phyloP scores from a whole-genome alignment of 2,329 filamentous ascomycete species.

The Alternaria atra region DNA sequence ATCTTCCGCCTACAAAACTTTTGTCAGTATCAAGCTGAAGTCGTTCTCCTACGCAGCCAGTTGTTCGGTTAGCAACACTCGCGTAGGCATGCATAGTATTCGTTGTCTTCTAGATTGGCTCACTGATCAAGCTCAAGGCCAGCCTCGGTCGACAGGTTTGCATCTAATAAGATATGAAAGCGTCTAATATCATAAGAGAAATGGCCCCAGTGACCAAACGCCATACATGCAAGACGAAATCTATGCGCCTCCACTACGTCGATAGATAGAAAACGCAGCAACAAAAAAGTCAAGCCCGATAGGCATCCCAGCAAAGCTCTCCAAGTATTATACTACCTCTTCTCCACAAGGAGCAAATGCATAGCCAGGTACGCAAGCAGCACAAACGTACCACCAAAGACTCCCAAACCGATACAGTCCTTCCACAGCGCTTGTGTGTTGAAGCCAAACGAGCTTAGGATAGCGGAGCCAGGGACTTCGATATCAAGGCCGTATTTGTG shows the following conservation, averaged over 20 bases:
- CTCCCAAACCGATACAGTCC: conserved; percentile 81
- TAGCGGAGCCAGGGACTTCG: conserved; percentile 91
- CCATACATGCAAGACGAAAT: neutral
- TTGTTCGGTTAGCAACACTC: neutral
- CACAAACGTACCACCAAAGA: conserved; percentile 85
- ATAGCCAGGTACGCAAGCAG: conserved; percentile 89
- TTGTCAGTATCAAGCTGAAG: neutral
- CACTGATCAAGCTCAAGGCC: neutral
- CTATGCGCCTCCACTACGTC: neutral
- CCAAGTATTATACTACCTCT: conserved; percentile 62
- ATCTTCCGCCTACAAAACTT: neutral
- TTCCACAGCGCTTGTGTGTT: conserved; percentile 85
- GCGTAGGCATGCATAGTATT: neutral
- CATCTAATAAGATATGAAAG: neutral
- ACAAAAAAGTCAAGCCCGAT: neutral
- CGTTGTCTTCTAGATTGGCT: neutral
- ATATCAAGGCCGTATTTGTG: conserved; percentile 97
- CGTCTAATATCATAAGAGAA: neutral
- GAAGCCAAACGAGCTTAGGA: conserved; percentile 94
- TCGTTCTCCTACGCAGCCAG: neutral
- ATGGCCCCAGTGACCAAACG: conserved; percentile 1
- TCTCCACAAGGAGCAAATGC: conserved; percentile 93
- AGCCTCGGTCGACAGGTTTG: neutral
- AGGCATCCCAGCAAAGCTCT: neutral
- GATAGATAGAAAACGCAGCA: neutral